phyloP scores from a whole-genome alignment of 768 basidiomycete genomes.

The Lactarius sanguifluus region DNA sequence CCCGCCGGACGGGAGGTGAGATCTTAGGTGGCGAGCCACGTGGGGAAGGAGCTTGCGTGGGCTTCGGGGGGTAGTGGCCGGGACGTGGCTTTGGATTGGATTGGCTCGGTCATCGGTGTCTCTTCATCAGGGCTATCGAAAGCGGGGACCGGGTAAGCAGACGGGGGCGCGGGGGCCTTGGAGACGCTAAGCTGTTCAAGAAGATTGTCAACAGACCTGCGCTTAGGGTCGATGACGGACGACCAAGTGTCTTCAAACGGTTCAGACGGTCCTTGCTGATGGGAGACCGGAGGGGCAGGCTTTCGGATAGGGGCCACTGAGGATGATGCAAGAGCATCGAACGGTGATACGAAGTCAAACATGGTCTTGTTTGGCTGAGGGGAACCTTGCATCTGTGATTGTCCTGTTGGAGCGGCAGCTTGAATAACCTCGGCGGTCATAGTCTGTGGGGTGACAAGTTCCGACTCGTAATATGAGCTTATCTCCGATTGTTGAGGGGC shows the following conservation, averaged over 20 bases:
- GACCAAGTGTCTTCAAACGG: constrained; percentile 63
- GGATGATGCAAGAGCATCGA: constrained; percentile 70
- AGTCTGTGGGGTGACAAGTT: constrained; percentile 30
- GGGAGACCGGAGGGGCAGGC: constrained; percentile 51
- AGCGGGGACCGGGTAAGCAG: constrained; percentile 32
- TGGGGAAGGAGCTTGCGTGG: constrained; percentile 51
- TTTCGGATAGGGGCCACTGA: constrained; percentile 55
- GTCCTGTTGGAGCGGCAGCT: constrained; percentile 15
- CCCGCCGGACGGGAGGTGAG: constrained; percentile 46
- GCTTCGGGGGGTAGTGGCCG: constrained; percentile 66
- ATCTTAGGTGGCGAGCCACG: constrained; percentile 66
- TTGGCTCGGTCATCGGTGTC: constrained; percentile 37
- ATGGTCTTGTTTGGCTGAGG: constrained; percentile 76
- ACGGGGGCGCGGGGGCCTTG: constrained; percentile 37
- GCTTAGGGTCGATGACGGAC: constrained; percentile 55
- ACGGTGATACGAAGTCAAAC: constrained; percentile 84
- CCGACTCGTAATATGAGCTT: constrained; percentile 30
- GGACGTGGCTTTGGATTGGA: constrained; percentile 48
- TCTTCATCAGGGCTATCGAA: constrained; percentile 38
- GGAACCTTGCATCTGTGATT: constrained; percentile 46
- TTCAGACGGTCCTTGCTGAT: constrained; percentile 41
- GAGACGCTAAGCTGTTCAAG: constrained; percentile 67
- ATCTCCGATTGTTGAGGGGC: constrained; percentile 22
- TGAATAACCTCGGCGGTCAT: constrained; percentile 26
- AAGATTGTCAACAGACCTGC: constrained; percentile 81